Percentiles rank a stretch among this genome's conserved stretches.
Conservation (phyloP, 495 filamentous ascomycete species). For the Xanthoparmelia taractica region DNA sequence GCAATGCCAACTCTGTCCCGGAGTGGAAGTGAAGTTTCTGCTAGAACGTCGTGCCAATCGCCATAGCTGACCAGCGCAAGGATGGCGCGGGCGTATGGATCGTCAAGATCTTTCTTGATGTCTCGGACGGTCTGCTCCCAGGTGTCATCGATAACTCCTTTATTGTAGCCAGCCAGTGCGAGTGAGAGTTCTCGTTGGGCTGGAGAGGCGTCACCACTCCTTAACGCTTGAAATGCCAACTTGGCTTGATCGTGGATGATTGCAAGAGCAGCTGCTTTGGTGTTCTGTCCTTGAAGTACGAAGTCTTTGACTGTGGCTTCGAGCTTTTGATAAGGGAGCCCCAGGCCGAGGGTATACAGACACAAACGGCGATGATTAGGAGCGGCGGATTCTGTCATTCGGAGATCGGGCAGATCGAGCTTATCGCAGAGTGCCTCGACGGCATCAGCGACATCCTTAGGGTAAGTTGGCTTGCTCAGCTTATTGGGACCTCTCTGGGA, state of each 20-base stretch:
- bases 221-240: conserved; percentile 41
- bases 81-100: conserved; percentile 81
- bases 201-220: conserved; percentile 37
- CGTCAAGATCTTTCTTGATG: conserved; percentile 58
- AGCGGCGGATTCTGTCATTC: conserved; percentile 51
- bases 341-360: conserved; percentile 69
- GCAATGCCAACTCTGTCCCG: conserved; percentile 81
- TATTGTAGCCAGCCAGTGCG: conserved; percentile 47
- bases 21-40: conserved; percentile 75
- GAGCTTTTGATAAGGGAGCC: conserved; percentile 52
- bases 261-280: conserved; percentile 72
- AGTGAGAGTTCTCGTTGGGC: conserved; percentile 47
- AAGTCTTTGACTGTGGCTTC: conserved; percentile 54
- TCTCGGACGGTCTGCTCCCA: conserved; percentile 48
- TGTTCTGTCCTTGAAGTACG: conserved; percentile 56
- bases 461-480: conserved; percentile 14
- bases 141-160: conserved; percentile 46
- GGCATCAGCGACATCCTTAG: conserved; percentile 36
- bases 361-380: conserved; percentile 71
- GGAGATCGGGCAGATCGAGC: conserved; percentile 41
- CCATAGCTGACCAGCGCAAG: conserved; percentile 87
- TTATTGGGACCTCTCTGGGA: conserved; percentile 17
- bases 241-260: conserved; percentile 64
- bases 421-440: conserved; percentile 45
- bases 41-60: conserved; percentile 74